Conservation (phyloP, 1,284 basidiomycete genomes). For the Tremellales sp. region DNA sequence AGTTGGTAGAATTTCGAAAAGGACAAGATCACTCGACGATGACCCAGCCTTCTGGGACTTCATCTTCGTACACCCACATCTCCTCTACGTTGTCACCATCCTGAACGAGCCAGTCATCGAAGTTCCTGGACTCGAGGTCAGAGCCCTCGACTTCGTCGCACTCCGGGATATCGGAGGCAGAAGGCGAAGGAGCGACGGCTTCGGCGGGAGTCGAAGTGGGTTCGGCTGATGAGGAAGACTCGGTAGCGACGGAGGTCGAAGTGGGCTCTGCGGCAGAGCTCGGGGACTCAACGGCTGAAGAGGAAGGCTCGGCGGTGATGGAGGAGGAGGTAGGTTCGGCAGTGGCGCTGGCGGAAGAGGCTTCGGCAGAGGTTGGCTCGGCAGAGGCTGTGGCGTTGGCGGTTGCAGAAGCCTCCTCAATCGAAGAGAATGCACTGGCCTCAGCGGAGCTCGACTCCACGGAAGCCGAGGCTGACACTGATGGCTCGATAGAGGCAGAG, state of each 20-base stretch:
- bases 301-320: not conserved
- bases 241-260: conserved; percentile 2
- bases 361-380: not conserved
- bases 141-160: conserved; percentile 1
- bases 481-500: not conserved
- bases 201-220: conserved; percentile 9
- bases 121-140: conserved; percentile 3
- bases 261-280: not conserved
- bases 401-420: not conserved
- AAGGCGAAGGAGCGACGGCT: conserved; percentile 1
- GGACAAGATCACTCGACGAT: conserved; percentile 7
- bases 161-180: conserved; percentile 3
- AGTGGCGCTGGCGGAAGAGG: not conserved
- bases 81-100: conserved; percentile 26
- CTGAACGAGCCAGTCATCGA: too few relatives aligned
- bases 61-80: conserved; percentile 30
- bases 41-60: conserved; percentile 21
- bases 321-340: conserved; percentile 3
- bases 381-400: not conserved
- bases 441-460: conserved; percentile 2
- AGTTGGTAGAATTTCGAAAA: not conserved
- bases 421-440: not conserved
- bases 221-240: conserved; percentile 8
- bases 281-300: not conserved
- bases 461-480: conserved; percentile 3